These are phyloP conservation scores for Aureobasidium mangrovei DNA, from an alignment of 2,329 filamentous ascomycete genomes.

Conservation along the genomic window DNA sequence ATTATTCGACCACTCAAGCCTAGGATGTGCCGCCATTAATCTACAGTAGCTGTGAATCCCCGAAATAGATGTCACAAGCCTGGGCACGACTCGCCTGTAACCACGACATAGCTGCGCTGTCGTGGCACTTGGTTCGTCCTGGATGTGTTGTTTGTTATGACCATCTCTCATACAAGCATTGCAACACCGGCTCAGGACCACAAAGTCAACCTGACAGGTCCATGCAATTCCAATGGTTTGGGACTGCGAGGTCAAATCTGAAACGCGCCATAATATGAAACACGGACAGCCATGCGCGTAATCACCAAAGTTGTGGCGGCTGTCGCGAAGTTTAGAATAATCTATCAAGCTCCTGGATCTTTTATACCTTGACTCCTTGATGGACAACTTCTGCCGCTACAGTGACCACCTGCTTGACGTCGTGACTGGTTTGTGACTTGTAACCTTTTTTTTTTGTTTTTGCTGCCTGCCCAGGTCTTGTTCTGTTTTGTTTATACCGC, in stretches of 20 bases:
- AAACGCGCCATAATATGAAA: slow-evolving; percentile 10
- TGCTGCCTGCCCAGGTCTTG: background rate
- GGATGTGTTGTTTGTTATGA: background rate
- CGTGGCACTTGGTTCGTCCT: background rate
- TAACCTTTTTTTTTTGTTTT: background rate
- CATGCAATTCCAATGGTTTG: background rate
- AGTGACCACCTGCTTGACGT: too few species aligned
- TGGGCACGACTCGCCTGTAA: background rate
- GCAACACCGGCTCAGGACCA: background rate
- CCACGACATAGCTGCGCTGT: background rate
- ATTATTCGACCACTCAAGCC: background rate
- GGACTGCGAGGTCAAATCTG: background rate
- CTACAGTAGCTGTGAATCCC: background rate
- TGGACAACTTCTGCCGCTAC: too few species aligned
- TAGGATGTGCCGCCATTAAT: background rate
- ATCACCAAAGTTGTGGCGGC: background rate
- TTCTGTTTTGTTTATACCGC: background rate
- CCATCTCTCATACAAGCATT: background rate
- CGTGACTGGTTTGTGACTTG: too few species aligned
- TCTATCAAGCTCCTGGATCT: background rate
- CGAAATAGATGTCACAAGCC: too few species aligned
- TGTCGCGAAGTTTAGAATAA: background rate
- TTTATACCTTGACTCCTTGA: too few species aligned
- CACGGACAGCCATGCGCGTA: slow-evolving; percentile 4
- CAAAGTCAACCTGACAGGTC: background rate